A percentile compares a stretch with the other conserved stretches of the same genome.
phyloP scores from a whole-genome alignment of 495 filamentous ascomycete species.

The Hyphodiscus hymeniophilus region DNA sequence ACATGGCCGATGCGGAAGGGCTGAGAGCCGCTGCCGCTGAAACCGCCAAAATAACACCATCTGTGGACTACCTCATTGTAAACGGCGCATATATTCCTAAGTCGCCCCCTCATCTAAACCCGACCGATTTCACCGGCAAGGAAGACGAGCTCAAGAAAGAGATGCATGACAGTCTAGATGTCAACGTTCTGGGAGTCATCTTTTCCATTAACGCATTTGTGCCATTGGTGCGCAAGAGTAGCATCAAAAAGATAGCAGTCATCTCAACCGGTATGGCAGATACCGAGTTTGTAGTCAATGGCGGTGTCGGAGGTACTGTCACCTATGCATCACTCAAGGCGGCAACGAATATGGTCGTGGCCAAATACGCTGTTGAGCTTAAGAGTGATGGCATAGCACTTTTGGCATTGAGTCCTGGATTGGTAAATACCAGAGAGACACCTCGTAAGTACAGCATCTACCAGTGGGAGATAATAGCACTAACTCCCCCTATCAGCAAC shows the following conservation, averaged over 20 bases:
- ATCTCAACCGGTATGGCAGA: conserved; percentile 35
- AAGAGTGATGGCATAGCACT: conserved; percentile 26
- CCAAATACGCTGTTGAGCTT: conserved; percentile 30
- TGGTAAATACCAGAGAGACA: conserved; percentile 25
- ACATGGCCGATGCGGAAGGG: conserved; percentile 27
- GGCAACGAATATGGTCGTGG: conserved; percentile 32
- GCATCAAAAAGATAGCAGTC: conserved; percentile 36
- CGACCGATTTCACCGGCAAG: conserved; percentile 21
- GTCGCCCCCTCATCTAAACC: neutral
- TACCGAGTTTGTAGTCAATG: conserved; percentile 25
- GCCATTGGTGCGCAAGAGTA: conserved; percentile 32
- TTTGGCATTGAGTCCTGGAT: conserved; percentile 26
- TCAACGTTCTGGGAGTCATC: conserved; percentile 32
- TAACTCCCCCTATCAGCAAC: neutral
- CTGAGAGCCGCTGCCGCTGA: conserved; percentile 23
- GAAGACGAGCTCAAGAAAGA: neutral
- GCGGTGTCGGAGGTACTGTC: conserved; percentile 19
- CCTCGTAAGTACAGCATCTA: neutral
- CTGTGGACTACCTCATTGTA: conserved; percentile 37
- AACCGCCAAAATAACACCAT: conserved; percentile 24
- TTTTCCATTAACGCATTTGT: conserved; percentile 35
- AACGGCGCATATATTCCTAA: conserved; percentile 23
- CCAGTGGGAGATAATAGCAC: neutral
- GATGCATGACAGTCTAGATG: conserved; percentile 16
- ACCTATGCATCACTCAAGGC: conserved; percentile 34